phyloP scores from a whole-genome alignment of 78 protist species.

The Kipferlia bialata region DNA sequence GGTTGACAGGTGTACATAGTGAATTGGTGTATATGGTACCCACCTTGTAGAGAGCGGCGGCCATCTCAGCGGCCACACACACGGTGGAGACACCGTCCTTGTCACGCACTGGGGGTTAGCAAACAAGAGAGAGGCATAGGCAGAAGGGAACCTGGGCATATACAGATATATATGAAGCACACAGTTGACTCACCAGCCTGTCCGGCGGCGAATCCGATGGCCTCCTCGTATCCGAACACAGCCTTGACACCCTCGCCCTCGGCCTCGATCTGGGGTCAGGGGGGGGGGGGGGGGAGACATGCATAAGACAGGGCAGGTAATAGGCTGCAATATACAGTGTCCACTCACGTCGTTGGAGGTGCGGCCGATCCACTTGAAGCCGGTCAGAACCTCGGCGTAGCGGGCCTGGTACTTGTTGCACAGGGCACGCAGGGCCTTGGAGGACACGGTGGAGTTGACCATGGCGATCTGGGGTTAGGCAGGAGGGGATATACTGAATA shows the following conservation, averaged over 20 bases:
- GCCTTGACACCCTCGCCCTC: conserved; percentile 35
- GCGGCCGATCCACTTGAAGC: conserved; percentile 96
- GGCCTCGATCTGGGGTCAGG: too few relatives aligned
- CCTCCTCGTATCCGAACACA: conserved; percentile 76
- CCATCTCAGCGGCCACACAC: conserved; percentile 63
- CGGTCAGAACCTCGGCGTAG: conserved; percentile 73
- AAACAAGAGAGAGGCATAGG: too few relatives aligned
- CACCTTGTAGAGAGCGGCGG: background rate
- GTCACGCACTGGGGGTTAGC: conserved; percentile 39
- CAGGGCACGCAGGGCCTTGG: conserved; percentile 56
- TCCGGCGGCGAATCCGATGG: conserved; percentile 46
- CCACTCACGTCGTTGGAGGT: conserved; percentile 46
- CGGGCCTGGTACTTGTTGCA: conserved; percentile 62
- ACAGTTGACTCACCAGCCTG: too few relatives aligned
- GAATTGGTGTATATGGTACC: background rate
- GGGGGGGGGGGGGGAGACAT: too few relatives aligned
- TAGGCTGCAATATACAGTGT: too few relatives aligned
- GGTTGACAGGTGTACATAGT: too few relatives aligned
- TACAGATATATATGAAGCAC: too few relatives aligned
- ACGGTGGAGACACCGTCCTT: conserved; percentile 89
- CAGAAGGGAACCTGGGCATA: too few relatives aligned
- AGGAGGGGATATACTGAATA: background rate
- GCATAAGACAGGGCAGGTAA: too few relatives aligned
- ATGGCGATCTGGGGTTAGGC: conserved; percentile 22
- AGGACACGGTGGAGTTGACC: conserved; percentile 75